These are phyloP conservation scores for Aegilops longissima DNA, from an alignment of 176 grass and related monocot genomes.

Conservation along the genomic window DNA sequence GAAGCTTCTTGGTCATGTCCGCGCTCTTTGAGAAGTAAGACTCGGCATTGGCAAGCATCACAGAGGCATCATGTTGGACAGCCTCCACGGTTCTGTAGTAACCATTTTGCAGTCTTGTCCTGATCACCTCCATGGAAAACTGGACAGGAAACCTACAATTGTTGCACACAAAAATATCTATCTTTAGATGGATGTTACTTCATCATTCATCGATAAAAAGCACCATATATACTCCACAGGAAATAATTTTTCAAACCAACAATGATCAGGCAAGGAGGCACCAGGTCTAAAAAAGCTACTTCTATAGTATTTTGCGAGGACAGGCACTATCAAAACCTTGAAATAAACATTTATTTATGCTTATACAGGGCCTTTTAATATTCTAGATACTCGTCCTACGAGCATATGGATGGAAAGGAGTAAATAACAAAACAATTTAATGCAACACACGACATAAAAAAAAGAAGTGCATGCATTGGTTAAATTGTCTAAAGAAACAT, in stretches of 20 bases:
- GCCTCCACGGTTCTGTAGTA: constrained; percentile 84
- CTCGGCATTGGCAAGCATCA: constrained; percentile 64
- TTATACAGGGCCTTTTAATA: background rate
- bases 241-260: background rate
- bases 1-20: constrained; percentile 67
- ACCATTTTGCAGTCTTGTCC: constrained; percentile 69
- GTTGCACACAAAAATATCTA: constrained; percentile 8
- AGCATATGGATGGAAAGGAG: background rate
- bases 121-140: constrained; percentile 87
- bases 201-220: constrained; percentile 4
- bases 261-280: background rate
- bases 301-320: background rate
- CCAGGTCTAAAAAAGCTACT: background rate
- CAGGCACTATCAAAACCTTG: background rate
- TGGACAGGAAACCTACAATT: constrained; percentile 74
- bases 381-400: background rate
- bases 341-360: background rate
- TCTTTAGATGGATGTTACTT: background rate
- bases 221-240: background rate
- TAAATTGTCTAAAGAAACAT: background rate
- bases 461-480: constrained; percentile 7
- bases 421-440: background rate
- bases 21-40: constrained; percentile 66
- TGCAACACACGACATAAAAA: background rate
- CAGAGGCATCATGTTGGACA: constrained; percentile 68